Conservation (phyloP, 2,329 filamentous ascomycete species). For the Didymosphaeria variabile region DNA sequence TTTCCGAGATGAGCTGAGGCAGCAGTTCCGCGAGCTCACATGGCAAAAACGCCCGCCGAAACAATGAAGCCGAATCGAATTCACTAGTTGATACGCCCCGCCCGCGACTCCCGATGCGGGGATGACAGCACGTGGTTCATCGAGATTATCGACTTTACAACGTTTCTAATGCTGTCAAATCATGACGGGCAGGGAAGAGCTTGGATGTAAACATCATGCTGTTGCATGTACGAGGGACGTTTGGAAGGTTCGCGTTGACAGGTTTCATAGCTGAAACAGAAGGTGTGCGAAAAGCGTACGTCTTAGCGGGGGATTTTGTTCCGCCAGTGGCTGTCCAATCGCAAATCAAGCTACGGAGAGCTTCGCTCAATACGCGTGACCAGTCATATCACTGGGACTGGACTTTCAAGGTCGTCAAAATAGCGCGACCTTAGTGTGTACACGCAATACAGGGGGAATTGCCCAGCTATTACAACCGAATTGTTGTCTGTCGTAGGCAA, state of each 20-base stretch:
- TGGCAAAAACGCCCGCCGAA: constrained; percentile 46
- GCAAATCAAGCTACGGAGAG: no score
- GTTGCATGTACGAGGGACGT: neutral
- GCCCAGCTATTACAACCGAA: no score
- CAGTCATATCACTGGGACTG: neutral
- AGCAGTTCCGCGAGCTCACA: constrained; percentile 53
- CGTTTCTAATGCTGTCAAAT: neutral
- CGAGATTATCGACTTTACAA: neutral
- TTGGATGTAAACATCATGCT: neutral
- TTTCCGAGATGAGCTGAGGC: constrained; percentile 63
- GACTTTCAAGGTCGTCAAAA: neutral
- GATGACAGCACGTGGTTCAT: neutral
- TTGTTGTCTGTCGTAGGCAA: no score
- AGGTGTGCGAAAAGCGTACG: neutral
- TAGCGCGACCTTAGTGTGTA: neutral
- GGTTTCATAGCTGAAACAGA: neutral
- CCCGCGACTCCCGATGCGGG: neutral
- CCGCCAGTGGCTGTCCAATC: neutral
- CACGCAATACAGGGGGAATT: no score
- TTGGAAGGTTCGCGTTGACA: neutral
- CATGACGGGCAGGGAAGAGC: constrained; percentile 1
- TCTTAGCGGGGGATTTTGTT: neutral
- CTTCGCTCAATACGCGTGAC: neutral
- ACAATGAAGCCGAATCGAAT: constrained; percentile 19
- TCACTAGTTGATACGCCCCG: neutral